phyloP scores from a whole-genome alignment of 2,329 filamentous ascomycete species.

The Botrytis fabae region DNA sequence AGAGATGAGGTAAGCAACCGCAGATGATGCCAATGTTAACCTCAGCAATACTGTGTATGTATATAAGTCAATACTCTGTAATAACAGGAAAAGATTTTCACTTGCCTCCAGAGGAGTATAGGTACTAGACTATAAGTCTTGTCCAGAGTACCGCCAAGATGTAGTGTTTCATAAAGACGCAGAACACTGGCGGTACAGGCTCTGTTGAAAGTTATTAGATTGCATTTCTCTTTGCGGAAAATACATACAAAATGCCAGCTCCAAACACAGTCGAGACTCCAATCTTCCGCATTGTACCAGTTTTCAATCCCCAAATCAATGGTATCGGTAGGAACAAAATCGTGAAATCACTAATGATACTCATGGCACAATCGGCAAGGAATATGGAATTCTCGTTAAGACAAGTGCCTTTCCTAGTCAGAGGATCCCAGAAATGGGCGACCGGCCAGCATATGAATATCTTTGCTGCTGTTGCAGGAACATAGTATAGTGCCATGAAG shows the following conservation, averaged over 20 bases:
- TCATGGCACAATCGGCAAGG: constrained; percentile 7
- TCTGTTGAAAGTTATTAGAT: not conserved
- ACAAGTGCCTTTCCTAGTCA: not conserved
- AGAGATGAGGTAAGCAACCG: not conserved
- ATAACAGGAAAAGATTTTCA: too few species aligned
- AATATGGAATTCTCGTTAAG: constrained; percentile 10
- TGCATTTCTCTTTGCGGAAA: too few species aligned
- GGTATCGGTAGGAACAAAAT: constrained; percentile 4
- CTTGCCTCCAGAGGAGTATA: constrained; percentile 2
- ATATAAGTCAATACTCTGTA: not conserved
- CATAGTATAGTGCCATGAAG: constrained; percentile 2
- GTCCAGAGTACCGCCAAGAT: not conserved
- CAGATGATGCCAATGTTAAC: constrained; percentile 4
- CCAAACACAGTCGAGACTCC: not conserved
- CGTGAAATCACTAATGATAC: constrained; percentile 6
- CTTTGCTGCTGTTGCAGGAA: constrained; percentile 3
- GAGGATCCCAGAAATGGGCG: constrained; percentile 8
- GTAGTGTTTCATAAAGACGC: not conserved
- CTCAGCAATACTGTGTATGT: not conserved
- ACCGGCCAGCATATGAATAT: constrained; percentile 18
- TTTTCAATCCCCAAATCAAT: constrained; percentile 8
- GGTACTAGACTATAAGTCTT: not conserved
- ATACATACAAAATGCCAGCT: not conserved
- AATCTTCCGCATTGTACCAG: constrained; percentile 7
- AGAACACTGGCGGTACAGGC: not conserved